Evolutionary conservation across 495 filamentous ascomycete species (phyloP).

Genomic region (Geopyxis carbonaria): DNA sequence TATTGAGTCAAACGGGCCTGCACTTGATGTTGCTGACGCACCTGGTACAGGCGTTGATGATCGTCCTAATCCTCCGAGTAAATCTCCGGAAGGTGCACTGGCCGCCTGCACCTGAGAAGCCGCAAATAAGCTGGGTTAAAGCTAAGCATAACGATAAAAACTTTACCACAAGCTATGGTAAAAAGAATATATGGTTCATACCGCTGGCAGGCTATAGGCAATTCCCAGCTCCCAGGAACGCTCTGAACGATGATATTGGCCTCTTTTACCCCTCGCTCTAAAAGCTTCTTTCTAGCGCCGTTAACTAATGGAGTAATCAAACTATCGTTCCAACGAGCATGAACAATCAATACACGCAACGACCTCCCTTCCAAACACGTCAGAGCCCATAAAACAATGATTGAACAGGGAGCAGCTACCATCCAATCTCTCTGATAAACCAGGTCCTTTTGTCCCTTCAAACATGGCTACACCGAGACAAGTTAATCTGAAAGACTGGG

Average conservation of each 20-base stretch:
- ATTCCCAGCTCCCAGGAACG: slow-evolving; percentile 86
- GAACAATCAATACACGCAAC: slow-evolving; percentile 83
- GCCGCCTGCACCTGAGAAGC: slow-evolving; percentile 76
- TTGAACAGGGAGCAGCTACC: slow-evolving; percentile 27
- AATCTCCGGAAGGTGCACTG: slow-evolving; percentile 54
- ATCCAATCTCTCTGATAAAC: slow-evolving; percentile 34
- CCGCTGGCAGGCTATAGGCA: slow-evolving; percentile 74
- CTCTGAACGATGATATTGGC: slow-evolving; percentile 76
- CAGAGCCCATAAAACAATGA: neutral
- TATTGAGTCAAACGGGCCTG: slow-evolving; percentile 69
- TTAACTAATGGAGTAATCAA: slow-evolving; percentile 64
- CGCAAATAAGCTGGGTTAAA: slow-evolving; percentile 50
- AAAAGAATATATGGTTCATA: slow-evolving; percentile 26
- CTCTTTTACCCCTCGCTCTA: slow-evolving; percentile 58
- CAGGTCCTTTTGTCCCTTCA: slow-evolving; percentile 40
- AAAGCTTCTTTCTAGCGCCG: slow-evolving; percentile 47
- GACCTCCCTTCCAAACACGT: slow-evolving; percentile 6
- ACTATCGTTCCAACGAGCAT: slow-evolving; percentile 79
- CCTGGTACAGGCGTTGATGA: slow-evolving; percentile 21
- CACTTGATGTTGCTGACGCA: slow-evolving; percentile 26
- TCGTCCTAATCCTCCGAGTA: slow-evolving; percentile 43
- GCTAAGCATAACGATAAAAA: slow-evolving; percentile 5
- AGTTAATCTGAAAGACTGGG: no score
- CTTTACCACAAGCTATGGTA: neutral
- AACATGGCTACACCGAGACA: no score